Evolutionary conservation across 768 basidiomycete genomes (phyloP).

Genomic region (Tylopilus sp.): DNA sequence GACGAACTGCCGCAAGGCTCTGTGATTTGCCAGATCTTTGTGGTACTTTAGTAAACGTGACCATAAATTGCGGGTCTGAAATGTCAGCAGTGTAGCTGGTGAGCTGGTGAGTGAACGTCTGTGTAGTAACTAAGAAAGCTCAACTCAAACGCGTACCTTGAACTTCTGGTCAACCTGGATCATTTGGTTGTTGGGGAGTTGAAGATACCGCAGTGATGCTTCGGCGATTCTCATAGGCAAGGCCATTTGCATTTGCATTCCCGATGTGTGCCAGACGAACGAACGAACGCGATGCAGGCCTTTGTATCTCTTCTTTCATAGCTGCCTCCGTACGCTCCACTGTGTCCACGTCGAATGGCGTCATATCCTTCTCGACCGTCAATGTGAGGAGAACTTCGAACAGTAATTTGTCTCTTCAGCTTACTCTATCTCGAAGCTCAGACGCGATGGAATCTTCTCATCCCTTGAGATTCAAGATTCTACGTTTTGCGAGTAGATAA

Average conservation of each 20-base stretch:
- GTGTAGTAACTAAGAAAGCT: background rate
- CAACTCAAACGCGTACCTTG: constrained; percentile 56
- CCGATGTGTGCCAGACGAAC: constrained; percentile 75
- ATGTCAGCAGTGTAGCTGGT: constrained; percentile 81
- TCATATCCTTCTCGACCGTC: constrained; percentile 34
- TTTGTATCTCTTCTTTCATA: constrained; percentile 41
- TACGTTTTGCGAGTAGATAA: constrained; percentile 31
- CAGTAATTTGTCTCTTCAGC: constrained; percentile 48
- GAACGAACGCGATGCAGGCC: constrained; percentile 52
- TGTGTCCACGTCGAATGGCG: constrained; percentile 15
- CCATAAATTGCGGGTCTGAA: constrained; percentile 81
- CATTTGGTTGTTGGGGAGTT: constrained; percentile 55
- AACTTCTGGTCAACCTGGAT: constrained; percentile 83
- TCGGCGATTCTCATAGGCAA: constrained; percentile 81
- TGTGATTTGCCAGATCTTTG: constrained; percentile 74
- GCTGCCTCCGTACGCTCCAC: constrained; percentile 24
- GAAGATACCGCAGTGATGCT: constrained; percentile 82
- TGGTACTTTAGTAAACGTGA: constrained; percentile 64
- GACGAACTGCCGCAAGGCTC: constrained; percentile 76
- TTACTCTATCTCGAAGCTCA: constrained; percentile 61
- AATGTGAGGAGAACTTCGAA: constrained; percentile 65
- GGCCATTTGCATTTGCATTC: constrained; percentile 82
- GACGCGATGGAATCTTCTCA: constrained; percentile 47
- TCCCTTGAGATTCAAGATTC: constrained; percentile 32
- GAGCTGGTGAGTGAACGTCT: background rate